These are phyloP conservation scores for Coffea eugenioides DNA, from an alignment of 257 asterid species.

Conservation along the genomic window DNA sequence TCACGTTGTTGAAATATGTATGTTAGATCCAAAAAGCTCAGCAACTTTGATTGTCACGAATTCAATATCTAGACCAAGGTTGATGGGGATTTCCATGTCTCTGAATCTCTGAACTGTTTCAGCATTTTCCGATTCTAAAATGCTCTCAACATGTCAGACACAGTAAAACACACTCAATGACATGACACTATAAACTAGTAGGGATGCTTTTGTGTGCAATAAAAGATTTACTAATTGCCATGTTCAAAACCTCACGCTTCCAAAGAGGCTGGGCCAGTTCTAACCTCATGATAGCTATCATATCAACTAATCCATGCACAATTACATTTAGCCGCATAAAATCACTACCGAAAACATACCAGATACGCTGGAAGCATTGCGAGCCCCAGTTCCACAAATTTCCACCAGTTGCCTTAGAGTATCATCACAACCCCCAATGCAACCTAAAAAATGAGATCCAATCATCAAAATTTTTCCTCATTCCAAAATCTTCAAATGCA, in stretches of 20 bases:
- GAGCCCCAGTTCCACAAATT: slow-evolving; percentile 95
- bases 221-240: background rate
- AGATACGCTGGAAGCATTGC: slow-evolving; percentile 49
- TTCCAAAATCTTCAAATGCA: background rate
- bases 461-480: background rate
- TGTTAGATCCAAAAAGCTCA: no score
- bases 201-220: background rate
- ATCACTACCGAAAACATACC: slow-evolving; percentile 41
- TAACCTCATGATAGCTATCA: background rate
- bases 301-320: background rate
- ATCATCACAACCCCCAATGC: slow-evolving; percentile 96
- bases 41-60: no score
- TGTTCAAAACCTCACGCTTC: background rate
- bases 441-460: slow-evolving; percentile 50
- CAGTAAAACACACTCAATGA: no score
- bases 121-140: no score
- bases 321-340: background rate
- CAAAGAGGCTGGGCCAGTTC: background rate
- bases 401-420: slow-evolving; percentile 70
- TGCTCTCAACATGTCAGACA: no score
- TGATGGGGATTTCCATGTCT: no score
- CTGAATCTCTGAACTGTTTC: no score
- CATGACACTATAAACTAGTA: no score
- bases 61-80: no score
- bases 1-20: no score